Conservation (phyloP, 495 filamentous ascomycete species). For the Entonaema liquescens region DNA sequence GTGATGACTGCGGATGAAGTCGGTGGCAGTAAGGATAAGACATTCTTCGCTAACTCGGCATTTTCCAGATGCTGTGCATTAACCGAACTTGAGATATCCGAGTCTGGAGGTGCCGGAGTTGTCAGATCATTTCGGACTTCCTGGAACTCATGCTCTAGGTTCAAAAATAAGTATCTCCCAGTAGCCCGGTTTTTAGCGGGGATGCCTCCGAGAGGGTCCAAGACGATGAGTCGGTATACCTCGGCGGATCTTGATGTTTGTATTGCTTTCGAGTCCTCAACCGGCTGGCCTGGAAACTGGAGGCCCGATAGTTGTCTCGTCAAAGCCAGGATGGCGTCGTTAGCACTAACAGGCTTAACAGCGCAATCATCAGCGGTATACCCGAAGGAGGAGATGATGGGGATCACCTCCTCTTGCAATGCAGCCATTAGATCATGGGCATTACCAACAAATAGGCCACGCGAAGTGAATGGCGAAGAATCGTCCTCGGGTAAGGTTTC, state of each 20-base stretch:
- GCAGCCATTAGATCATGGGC: slow-evolving; percentile 71
- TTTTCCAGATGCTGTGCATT: slow-evolving; percentile 70
- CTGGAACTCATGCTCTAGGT: slow-evolving; percentile 88
- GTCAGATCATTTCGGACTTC: slow-evolving; percentile 69
- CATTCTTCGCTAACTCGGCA: slow-evolving; percentile 70
- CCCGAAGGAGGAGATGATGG: slow-evolving; percentile 76
- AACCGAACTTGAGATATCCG: slow-evolving; percentile 11
- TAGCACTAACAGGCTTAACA: slow-evolving; percentile 63
- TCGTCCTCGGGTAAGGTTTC: slow-evolving; percentile 15
- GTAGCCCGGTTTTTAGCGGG: slow-evolving; percentile 72
- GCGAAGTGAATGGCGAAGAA: slow-evolving; percentile 41
- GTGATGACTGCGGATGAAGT: slow-evolving; percentile 88
- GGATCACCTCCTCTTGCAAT: slow-evolving; percentile 78
- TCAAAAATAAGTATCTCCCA: slow-evolving; percentile 88
- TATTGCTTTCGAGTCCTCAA: slow-evolving; percentile 57
- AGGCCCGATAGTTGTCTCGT: slow-evolving; percentile 75
- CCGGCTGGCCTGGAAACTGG: slow-evolving; percentile 48
- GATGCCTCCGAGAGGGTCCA: slow-evolving; percentile 89
- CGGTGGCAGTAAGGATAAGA: slow-evolving; percentile 80
- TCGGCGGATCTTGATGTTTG: slow-evolving; percentile 61
- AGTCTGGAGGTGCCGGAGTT: slow-evolving; percentile 1
- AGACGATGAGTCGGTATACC: slow-evolving; percentile 85
- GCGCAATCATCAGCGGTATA: slow-evolving; percentile 68
- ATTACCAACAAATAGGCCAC: slow-evolving; percentile 51
- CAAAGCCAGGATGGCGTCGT: slow-evolving; percentile 76